Base-by-base conservation (phyloP, 805 yeast species). In the Pichia rugopelliculosa region DNA sequence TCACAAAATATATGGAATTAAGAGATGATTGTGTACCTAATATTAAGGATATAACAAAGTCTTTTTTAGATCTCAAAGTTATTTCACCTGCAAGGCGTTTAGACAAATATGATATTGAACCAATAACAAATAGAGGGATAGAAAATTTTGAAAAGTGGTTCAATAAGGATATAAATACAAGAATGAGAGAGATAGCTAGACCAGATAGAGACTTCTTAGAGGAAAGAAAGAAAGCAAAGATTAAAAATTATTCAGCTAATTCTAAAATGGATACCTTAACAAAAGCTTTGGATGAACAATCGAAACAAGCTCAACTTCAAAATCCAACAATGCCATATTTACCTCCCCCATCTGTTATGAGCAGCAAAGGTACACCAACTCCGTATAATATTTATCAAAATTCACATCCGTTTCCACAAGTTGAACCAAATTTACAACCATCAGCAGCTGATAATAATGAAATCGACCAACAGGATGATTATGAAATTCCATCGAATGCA, bases 31-130 rank as follows among this genome's bases (percentile, higher is more conserved):
- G 61, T 23, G 72, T 69, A 9, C 61, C 63, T 8, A 56, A 39
- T 22, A 61, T 86, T 2, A 83, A 80, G 50, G 98, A 91, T 60
- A 70, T 87, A 6, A 68, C 87, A 17, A 79, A 79, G 58, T 88
- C 93, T 0, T 71, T 90, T 65, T 72, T 77, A 27, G 78, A 80
- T 50, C 62, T 78, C 21, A 84, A 82, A 15, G 65, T 84, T 39
- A 65, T 88, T 17, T 76, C 77, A 39, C 89, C 91, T 0, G 70
- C 73, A 4, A 73, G 72, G 41, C 44, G 67, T 10, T 60, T 83
- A 30, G 87, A 81, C 52, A 73, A 79, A 0, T 75, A 66, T 55
- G 85, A 79, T 51, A 67, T 72, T 3, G 69, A 72, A 41, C 67
- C 69, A 4, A 60, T 69, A 2, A 73, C 75, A 21, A 68, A 68